These are phyloP conservation scores for Lanzia echinophila DNA, from an alignment of 2,329 filamentous ascomycete species.

Conservation along the genomic window DNA sequence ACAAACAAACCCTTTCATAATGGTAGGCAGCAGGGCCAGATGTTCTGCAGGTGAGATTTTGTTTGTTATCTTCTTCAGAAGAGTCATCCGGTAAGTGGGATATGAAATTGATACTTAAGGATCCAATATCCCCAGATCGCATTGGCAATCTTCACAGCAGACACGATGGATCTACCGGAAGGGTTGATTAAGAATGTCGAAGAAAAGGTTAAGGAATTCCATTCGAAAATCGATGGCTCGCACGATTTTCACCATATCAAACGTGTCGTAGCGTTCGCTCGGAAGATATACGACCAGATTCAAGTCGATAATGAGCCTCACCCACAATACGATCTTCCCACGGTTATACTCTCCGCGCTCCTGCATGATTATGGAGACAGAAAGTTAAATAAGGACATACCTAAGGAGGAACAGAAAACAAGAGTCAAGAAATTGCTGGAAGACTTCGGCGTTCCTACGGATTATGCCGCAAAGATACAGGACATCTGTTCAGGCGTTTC, in stretches of 20 bases:
- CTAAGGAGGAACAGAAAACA: conserved; percentile 44
- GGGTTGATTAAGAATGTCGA: conserved; percentile 47
- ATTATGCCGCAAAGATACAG: conserved; percentile 62
- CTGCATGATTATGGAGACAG: conserved; percentile 79
- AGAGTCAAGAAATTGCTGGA: conserved; percentile 50
- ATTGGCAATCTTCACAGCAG: no score
- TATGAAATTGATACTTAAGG: neutral
- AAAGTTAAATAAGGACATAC: conserved; percentile 62
- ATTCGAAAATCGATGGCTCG: conserved; percentile 70
- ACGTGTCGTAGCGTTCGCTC: conserved; percentile 66
- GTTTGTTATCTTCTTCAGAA: neutral
- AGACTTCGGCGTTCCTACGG: conserved; percentile 46
- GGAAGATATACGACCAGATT: conserved; percentile 32
- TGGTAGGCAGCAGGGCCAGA: no score
- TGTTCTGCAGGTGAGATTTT: no score
- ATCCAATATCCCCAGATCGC: neutral
- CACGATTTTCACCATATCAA: conserved; percentile 82
- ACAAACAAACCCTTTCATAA: no score
- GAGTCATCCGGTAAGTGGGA: conserved; percentile 1
- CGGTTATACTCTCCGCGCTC: conserved; percentile 63
- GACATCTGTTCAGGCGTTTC: conserved; percentile 69
- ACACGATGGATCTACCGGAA: neutral
- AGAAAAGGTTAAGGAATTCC: conserved; percentile 59
- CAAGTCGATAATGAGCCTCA: neutral
- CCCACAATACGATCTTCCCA: conserved; percentile 41